phyloP scores from a whole-genome alignment of 1,284 basidiomycete species.

The Schizopora paradoxa region DNA sequence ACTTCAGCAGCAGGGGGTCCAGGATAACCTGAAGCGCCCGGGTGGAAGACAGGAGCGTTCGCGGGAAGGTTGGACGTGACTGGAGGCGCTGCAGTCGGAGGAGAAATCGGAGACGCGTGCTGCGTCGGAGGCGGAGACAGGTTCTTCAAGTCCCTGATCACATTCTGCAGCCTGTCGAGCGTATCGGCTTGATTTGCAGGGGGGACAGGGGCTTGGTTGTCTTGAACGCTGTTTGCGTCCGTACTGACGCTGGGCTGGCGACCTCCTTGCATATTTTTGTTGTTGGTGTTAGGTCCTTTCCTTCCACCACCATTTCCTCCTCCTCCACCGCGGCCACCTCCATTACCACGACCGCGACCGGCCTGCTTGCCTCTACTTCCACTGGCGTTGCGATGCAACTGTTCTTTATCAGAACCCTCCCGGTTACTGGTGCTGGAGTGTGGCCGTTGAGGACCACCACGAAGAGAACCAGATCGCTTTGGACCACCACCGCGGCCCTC shows the following conservation, averaged over 20 bases:
- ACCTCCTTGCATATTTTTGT: conserved; percentile 12
- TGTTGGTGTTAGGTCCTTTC: conserved; percentile 10
- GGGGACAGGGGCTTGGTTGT: conserved; percentile 25
- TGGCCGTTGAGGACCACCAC: too few species aligned
- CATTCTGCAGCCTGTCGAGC: conserved; percentile 72
- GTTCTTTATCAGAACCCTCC: conserved; percentile 4
- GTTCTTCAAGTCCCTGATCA: conserved; percentile 80
- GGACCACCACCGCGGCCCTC: conserved; percentile 43
- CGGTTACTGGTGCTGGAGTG: too few species aligned
- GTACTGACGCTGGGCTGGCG: conserved; percentile 14
- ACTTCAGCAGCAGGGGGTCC: conserved; percentile 33
- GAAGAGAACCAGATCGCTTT: too few species aligned
- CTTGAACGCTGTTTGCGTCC: conserved; percentile 13
- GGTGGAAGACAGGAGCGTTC: conserved; percentile 68
- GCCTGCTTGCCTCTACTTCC: conserved; percentile 10
- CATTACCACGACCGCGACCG: conserved; percentile 2
- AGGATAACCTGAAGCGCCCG: conserved; percentile 54
- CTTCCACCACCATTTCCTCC: conserved; percentile 11
- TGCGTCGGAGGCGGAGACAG: conserved; percentile 53
- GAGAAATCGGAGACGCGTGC: conserved; percentile 32
- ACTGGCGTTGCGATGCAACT: conserved; percentile 1
- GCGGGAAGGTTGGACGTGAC: conserved; percentile 50
- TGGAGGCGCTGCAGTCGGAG: conserved; percentile 34
- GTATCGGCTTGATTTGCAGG: conserved; percentile 48
- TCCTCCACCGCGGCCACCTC: conserved; percentile 12